Evolutionary conservation across 2,329 filamentous ascomycete species (phyloP), one percentile per base, ranked within the genome.

Genomic region (Onygenales sp.): DNA sequence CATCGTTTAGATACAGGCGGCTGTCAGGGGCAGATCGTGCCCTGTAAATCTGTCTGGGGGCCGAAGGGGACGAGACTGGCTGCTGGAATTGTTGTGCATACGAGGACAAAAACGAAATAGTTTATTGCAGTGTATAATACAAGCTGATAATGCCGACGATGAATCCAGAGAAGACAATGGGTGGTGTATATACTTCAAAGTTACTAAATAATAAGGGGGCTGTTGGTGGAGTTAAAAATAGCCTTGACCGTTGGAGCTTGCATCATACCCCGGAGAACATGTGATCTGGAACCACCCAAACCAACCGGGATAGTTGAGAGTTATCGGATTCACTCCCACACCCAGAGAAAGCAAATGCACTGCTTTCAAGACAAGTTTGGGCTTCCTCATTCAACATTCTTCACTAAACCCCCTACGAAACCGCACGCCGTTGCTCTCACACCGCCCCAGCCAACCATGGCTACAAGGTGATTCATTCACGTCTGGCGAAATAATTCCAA

Each of bases 31-130:
- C 72, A 73, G 54, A 58, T 74, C 41, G 58, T 75, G 27, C 73
- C 73, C 8, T 75, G 71, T 59, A 64, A 61, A 54, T 66, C 66
- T 41, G 63, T 75, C 38, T 75, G 71, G 69, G 71, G 70, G 4
- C 52, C 56, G 14, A 55, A 64, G 44, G 72, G 69, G 21, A 58
- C 57, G 46, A 57, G 56, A 52, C 57, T 75, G 52, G 61, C 60
- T 41, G 72, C 69, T 11, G 72, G 63, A 10, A 56, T 72, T 38
- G 60, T 71, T 50, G 42, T 74, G 43, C 66, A 70, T 63, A 58
- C 61, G 58, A 33, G 39, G 7, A 43, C 33, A 14, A 50, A 33
- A 14, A 38, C 43, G 27, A 41, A 39, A 49, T 11, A 39, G 8
- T 47, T 21, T 7, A 39, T 39, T 5, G 14, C 21, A 8, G 13